These are phyloP conservation scores for Gaultheria prostrata DNA, from an alignment of 148 eudicot genomes.

Conservation along the genomic window DNA sequence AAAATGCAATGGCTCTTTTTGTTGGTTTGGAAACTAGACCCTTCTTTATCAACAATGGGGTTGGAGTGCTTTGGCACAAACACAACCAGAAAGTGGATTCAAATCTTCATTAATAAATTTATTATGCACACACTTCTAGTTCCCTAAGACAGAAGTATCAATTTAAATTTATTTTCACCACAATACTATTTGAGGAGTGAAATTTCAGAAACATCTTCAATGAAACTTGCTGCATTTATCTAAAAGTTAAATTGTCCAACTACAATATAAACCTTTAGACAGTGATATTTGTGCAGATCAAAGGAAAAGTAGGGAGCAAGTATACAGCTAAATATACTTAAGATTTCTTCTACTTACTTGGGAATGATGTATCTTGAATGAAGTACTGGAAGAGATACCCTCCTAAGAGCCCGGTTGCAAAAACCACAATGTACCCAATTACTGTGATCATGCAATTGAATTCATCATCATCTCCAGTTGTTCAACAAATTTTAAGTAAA, in stretches of 20 bases:
- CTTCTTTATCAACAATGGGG: neutral
- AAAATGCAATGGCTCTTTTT: neutral
- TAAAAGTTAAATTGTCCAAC: neutral
- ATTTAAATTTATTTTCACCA: neutral
- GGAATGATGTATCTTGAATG: constrained; percentile 71
- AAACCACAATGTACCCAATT: constrained; percentile 65
- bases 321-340: neutral
- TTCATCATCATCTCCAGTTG: constrained; percentile 12
- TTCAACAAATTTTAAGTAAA: neutral
- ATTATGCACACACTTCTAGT: neutral
- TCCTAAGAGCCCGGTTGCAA: constrained; percentile 77
- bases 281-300: neutral
- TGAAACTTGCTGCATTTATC: neutral
- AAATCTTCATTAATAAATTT: neutral
- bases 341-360: constrained; percentile 51
- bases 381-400: constrained; percentile 74
- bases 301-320: neutral
- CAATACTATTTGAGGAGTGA: neutral
- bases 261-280: neutral
- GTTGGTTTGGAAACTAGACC: neutral
- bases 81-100: neutral
- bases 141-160: neutral
- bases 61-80: neutral
- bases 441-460: constrained; percentile 43
- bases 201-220: neutral